Percentiles rank a stretch among this genome's conserved stretches.
These are phyloP conservation scores for Eucalyptus paniculata DNA, from an alignment of 345 rosid genomes.

Conservation along the genomic window DNA sequence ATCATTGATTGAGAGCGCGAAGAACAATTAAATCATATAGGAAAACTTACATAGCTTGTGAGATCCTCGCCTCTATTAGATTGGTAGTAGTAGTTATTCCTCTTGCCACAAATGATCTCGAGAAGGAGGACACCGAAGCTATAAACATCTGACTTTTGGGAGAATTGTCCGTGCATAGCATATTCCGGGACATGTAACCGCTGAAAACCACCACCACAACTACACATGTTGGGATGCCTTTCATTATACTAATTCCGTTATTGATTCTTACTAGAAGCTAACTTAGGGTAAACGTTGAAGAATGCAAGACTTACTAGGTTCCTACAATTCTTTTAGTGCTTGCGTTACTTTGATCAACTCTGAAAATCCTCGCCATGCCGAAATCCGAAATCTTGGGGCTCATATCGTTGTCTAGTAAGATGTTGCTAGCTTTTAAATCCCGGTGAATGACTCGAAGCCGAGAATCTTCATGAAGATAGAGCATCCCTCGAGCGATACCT, in stretches of 20 bases:
- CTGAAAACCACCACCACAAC: not conserved
- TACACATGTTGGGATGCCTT: not conserved
- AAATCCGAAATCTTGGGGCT: constrained; percentile 18
- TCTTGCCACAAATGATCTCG: constrained; percentile 21
- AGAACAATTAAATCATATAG: not conserved
- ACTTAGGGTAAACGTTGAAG: not conserved
- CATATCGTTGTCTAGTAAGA: constrained; percentile 2
- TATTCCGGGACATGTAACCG: constrained; percentile 39
- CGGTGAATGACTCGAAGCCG: constrained; percentile 7
- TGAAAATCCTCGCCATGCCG: constrained; percentile 5
- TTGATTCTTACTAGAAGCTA: not conserved
- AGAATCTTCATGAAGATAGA: constrained; percentile 14
- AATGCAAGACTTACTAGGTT: constrained; percentile 4
- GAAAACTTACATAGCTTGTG: not conserved
- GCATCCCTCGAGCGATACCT: constrained; percentile 3
- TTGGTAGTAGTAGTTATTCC: constrained; percentile 3
- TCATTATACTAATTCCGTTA: not conserved
- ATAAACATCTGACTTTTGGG: constrained; percentile 24
- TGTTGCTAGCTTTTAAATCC: constrained; percentile 9
- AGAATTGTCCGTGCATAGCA: constrained; percentile 9
- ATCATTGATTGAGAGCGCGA: not conserved
- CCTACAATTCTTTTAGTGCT: constrained; percentile 1
- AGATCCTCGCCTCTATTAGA: not conserved
- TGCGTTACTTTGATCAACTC: not conserved
- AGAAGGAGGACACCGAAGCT: constrained; percentile 11